phyloP scores from a whole-genome alignment of 305 asterid genomes.

The Fraxinus angustifolia region DNA sequence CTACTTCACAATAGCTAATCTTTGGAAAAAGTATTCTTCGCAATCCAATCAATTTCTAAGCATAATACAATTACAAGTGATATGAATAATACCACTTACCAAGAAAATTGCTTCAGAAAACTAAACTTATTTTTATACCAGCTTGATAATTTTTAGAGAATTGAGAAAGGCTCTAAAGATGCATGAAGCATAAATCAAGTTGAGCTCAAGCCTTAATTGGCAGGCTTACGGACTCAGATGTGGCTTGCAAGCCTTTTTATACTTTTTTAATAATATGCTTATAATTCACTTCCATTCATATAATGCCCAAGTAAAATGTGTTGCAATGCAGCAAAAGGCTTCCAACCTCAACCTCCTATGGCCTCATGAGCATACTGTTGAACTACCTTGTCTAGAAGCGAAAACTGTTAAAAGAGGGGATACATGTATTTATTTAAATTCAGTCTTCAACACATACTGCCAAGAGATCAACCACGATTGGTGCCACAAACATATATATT shows the following conservation, averaged over 20 bases:
- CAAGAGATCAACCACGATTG: not conserved
- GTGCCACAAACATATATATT: not conserved
- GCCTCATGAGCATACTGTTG: not conserved
- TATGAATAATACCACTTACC: not conserved
- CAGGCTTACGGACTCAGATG: not conserved
- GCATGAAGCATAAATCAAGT: not conserved
- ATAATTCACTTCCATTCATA: not conserved
- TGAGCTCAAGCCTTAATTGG: not conserved
- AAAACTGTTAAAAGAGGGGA: not conserved
- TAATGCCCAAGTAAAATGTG: not conserved
- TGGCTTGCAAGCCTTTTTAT: not conserved
- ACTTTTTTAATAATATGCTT: not conserved
- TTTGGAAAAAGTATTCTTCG: not conserved
- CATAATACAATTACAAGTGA: not conserved
- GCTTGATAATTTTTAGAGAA: not conserved
- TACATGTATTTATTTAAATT: not conserved
- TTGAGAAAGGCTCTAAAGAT: not conserved
- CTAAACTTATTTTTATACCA: not conserved
- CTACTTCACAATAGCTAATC: not conserved
- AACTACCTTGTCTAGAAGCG: not conserved
- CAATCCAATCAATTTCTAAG: not conserved
- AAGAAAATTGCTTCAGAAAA: not conserved
- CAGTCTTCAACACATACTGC: not conserved
- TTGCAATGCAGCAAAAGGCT: not conserved
- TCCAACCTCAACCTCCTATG: not conserved